Evolutionary conservation across 192 early-diverging fungal genomes (phyloP), one percentile per base, ranked within the genome.

Genomic region (Obelidium mucronatum): DNA sequence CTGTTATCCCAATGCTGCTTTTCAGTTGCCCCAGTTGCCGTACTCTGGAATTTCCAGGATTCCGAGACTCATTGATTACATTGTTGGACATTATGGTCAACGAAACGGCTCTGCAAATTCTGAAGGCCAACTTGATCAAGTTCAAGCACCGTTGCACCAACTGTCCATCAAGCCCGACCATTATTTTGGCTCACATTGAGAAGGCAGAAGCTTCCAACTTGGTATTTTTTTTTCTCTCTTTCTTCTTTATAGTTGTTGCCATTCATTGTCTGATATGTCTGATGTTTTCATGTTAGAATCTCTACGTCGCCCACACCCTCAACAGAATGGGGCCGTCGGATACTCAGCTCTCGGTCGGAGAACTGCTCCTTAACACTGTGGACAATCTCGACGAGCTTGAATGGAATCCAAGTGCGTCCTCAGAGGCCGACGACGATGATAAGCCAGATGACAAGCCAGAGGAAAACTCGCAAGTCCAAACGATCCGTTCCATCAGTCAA

Each of bases 111-210:
- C 51, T 17, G 51, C 51, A 52, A n/a, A 13, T 52, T 52, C 51
- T 52, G 51, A 52, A 13, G n/a, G n/a, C n/a, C 51, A 52, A 52
- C 51, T n/a, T 17, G 15, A 13, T 17, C 15, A 13, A n/a, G 15
- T 52, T 52, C 51, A 52, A 52, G n/a, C 51, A 52, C 51, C 51
- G 51, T 17, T 13, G n/a, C 51, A 13, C 13, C 13, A 52, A n/a
- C 15, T 52, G 51, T 52, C 51, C 51, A 15, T 13, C 15, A 15
- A n/a, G n/a, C 13, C n/a, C 51, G 51, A 52, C 51, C 51, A 52
- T n/a, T n/a, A 52, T 52, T 52, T 52, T 52, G 51, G 51, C 51
- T 17, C 51, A 52, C n/a, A n/a, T n/a, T n/a, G n/a, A n/a, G n/a
- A n/a, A n/a, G n/a, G n/a, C n/a, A n/a, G n/a, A n/a, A n/a, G n/a